Conservation (phyloP, 2,329 filamentous ascomycete species). For the Pseudogymnoascus sp. region DNA sequence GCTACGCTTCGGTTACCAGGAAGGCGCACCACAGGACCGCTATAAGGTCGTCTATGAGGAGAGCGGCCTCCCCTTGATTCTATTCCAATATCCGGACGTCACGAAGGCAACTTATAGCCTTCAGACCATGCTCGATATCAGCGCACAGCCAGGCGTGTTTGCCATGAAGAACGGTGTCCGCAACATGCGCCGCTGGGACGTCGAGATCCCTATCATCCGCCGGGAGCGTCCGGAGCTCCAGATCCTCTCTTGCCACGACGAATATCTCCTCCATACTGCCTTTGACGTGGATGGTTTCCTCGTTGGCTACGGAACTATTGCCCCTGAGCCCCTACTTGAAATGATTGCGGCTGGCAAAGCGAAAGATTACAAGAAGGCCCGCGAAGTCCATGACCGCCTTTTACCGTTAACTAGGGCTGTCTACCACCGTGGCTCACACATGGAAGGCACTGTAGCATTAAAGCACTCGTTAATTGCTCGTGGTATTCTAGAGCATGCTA, state of each 20-base stretch:
- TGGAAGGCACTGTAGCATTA: slow-evolving; percentile 46
- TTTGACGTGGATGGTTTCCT: slow-evolving; percentile 48
- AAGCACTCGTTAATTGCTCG: slow-evolving; percentile 46
- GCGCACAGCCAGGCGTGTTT: slow-evolving; percentile 44
- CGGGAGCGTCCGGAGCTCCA: slow-evolving; percentile 41
- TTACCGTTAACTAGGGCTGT: slow-evolving; percentile 46
- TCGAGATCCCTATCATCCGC: slow-evolving; percentile 47
- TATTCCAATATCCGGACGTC: slow-evolving; percentile 48
- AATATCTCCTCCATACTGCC: slow-evolving; percentile 44
- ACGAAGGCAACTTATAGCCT: slow-evolving; percentile 47
- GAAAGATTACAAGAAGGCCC: slow-evolving; percentile 41
- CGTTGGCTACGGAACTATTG: slow-evolving; percentile 48
- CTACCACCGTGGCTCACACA: slow-evolving; percentile 47
- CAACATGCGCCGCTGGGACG: slow-evolving; percentile 51
- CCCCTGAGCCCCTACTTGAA: slow-evolving; percentile 42
- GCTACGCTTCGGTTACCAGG: slow-evolving; percentile 48
- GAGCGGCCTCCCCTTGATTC: slow-evolving; percentile 42
- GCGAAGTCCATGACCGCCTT: slow-evolving; percentile 43
- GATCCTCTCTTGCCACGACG: slow-evolving; percentile 45
- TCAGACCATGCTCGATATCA: slow-evolving; percentile 45
- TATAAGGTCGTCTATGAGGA: slow-evolving; percentile 45
- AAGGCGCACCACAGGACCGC: slow-evolving; percentile 44
- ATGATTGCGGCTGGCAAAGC: slow-evolving; percentile 45
- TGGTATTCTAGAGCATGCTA: slow-evolving; percentile 43
- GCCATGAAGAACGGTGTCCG: slow-evolving; percentile 52